A percentile compares a stretch with the other conserved stretches of the same genome.
Conservation (phyloP, 306 rosid genomes). For the Leucaena leucocephala region DNA sequence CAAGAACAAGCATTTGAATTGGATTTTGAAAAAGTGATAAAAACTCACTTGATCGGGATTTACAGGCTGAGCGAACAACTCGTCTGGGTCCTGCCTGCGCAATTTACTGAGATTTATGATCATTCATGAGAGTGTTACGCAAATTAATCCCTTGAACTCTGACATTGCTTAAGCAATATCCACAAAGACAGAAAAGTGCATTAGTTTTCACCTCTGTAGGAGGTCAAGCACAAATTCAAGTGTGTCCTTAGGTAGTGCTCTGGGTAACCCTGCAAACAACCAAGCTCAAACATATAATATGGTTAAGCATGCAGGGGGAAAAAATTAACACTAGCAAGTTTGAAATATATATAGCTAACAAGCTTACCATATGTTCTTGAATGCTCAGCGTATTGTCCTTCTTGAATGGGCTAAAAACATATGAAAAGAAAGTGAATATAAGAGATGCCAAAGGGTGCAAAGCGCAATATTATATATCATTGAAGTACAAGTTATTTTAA, state of each 20-base stretch:
- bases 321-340: neutral
- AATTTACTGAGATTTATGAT: neutral
- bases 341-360: slow-evolving; percentile 26
- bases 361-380: slow-evolving; percentile 29
- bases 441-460: neutral
- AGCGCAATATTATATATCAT: neutral
- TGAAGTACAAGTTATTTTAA: neutral
- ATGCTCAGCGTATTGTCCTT: neutral
- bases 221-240: slow-evolving; percentile 16
- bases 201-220: slow-evolving; percentile 35
- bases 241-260: neutral
- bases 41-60: slow-evolving; percentile 12
- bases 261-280: slow-evolving; percentile 24
- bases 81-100: neutral
- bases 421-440: neutral
- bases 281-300: neutral
- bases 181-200: neutral
- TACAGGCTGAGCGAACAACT: slow-evolving; percentile 3
- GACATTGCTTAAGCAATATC: neutral
- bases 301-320: neutral
- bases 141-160: neutral
- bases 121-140: neutral
- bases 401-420: slow-evolving; percentile 19
- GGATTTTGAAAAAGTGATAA: neutral
- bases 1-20: neutral